Base-by-base conservation (phyloP, 345 rosid species). In the Noccaea bulbosa region DNA sequence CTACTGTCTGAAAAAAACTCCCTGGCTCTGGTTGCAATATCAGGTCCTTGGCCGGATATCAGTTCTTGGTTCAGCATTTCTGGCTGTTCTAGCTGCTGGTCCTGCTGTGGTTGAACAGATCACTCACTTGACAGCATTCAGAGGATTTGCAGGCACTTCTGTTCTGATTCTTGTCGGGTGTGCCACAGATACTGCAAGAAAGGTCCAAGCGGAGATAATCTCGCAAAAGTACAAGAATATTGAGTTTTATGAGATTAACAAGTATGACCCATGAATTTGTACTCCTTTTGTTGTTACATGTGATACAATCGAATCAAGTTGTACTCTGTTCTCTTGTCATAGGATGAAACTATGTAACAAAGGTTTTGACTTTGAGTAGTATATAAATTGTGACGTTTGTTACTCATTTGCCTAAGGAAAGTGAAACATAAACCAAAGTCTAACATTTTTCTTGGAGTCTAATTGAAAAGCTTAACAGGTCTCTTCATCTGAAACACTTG, bases 81-180 rank as follows among this genome's bases (percentile, higher is more conserved):
- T 94, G 65, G 97, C 97, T 32, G 82, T 91, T 69, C 85, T 94
- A 62, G 97, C 99, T 58, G 97, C 96, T n/a, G 99, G 97, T 78
- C 99, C 97, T 10, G 90, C 97, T 0, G 89, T 88, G 24, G 75
- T 94, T 0, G 99, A 94, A 78, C 95, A 89, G 81, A 76, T 73
- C 71, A 85, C 98, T 8, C 96, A 91, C 83, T 83, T 91, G 86
- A 94, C 96, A 17, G 99, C 97, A 67, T 94, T 94, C 76, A 83
- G 96, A 50, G 99, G 99, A 78, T 94, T 94, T 30, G 99, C 99
- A 4, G 99, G 97, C 34, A 94, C 99, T 38, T 94, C 99, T 10
- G 93, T 94, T 64, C 96, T 94, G 49, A 94, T 94, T 77, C 96
- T 94, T 47, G 99, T 94, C 4, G 99, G 99, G n/a, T 91, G 99